Evolutionary conservation across 768 basidiomycete genomes (phyloP), one percentile per base, ranked within the genome.

Genomic region (Aureoboletus auriporus): DNA sequence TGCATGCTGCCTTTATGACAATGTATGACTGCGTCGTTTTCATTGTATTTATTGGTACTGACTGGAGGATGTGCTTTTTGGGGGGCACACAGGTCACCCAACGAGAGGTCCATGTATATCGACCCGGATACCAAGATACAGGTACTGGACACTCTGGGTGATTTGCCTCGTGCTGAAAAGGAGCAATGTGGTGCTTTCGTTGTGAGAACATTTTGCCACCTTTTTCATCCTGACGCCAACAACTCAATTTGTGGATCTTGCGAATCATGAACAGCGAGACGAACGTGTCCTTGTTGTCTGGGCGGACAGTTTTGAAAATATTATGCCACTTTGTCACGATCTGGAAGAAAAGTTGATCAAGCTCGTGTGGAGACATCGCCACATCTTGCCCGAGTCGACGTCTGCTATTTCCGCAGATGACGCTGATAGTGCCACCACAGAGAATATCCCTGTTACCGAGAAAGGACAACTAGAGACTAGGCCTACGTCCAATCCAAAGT

Each of bases 141-240:
- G 67, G 83, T 93, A 37, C 65, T 94, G 30, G 84, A 90, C 48
- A 77, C 76, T 14, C 78, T 93, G 60, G 55, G 61, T 40, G 77
- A 82, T 51, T 71, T 94, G 26, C 78, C 85, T 9, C 77, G 78
- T 39, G 89, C 91, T 4, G 88, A 93, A 65, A 93, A 92, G 68
- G 90, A 93, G 59, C 92, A 93, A 61, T 91, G 87, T 46, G 92
- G 82, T 13, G 92, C 92, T 14, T 93, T 94, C 66, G 78, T 91
- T 51, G 88, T 89, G 59, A 63, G 86, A 70, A 28, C 34, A 13
- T 42, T 20, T 29, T 5, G 2, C 6, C n/a, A 13, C 10, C 8
- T 23, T 31, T 36, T 27, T 29, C 13, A 3, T 27, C 16, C 10
- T 30, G 16, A 37, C 8, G 5, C 7, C 16, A 0, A 27, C 5